Evolutionary conservation across 1,284 basidiomycete species (phyloP).

Genomic region (Ustilago cynodontis): DNA sequence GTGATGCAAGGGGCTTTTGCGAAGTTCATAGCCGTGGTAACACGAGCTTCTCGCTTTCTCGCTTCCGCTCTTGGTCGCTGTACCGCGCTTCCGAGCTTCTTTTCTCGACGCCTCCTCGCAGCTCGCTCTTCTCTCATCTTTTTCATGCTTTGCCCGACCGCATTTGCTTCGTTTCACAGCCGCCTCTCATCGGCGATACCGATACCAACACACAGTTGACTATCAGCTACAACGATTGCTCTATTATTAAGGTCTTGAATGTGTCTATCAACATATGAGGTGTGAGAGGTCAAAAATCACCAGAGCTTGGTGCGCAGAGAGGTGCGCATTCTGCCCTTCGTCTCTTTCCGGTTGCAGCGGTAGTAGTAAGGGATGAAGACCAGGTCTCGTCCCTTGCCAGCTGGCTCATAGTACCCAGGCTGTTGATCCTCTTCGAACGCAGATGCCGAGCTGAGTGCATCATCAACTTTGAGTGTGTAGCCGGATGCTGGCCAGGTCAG

Average conservation of each 20-base stretch:
- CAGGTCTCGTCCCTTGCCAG: conserved; percentile 20
- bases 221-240: too few species aligned
- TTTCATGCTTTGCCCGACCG: too few species aligned
- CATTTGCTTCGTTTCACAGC: too few species aligned
- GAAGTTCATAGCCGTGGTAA: conserved; percentile 1
- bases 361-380: conserved; percentile 28
- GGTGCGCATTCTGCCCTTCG: conserved; percentile 25
- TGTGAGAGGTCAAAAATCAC: too few species aligned
- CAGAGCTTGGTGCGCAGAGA: conserved; percentile 22
- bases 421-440: conserved; percentile 21
- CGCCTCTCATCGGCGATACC: too few species aligned
- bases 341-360: conserved; percentile 22
- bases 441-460: conserved; percentile 10
- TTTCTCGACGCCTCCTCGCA: conserved; percentile 3
- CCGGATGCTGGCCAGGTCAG: conserved; percentile 12
- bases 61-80: background rate
- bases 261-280: too few species aligned
- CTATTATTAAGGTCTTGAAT: too few species aligned
- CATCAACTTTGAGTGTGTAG: conserved; percentile 18
- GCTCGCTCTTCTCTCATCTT: background rate
- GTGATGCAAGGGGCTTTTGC: conserved; percentile 3
- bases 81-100: background rate
- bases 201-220: too few species aligned
- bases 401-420: conserved; percentile 16
- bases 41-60: background rate